These are phyloP conservation scores for Cornus kousa DNA, from an alignment of 148 eudicot genomes.

Conservation along the genomic window DNA sequence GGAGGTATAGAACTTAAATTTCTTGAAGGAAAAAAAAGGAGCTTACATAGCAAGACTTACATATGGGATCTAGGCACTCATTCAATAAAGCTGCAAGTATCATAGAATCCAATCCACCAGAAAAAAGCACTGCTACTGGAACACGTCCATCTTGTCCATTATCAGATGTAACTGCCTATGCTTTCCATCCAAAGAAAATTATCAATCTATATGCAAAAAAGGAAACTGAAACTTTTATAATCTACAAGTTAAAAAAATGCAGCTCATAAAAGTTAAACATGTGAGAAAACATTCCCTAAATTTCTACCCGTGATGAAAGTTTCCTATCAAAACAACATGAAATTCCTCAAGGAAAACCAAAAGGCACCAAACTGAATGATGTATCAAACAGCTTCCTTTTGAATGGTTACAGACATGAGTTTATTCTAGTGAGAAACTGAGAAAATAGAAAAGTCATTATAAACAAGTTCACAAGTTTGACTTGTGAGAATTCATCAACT, in stretches of 20 bases:
- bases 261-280: constrained; percentile 1
- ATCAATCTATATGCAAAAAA: background rate
- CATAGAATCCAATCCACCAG: constrained; percentile 98
- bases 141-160: constrained; percentile 32
- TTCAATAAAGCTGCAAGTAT: constrained; percentile 87
- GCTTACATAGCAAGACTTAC: constrained; percentile 35
- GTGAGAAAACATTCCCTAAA: background rate
- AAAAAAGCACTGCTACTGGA: constrained; percentile 92
- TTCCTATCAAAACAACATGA: background rate
- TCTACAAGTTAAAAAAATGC: background rate
- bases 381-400: background rate
- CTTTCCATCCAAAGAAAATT: constrained; percentile 11
- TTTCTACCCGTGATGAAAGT: background rate
- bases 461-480: background rate
- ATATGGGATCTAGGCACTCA: constrained; percentile 70
- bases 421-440: background rate
- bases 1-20: background rate
- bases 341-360: background rate
- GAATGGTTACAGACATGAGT: background rate
- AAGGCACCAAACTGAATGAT: background rate
- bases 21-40: background rate
- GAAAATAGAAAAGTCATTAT: background rate
- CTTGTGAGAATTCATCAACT: background rate
- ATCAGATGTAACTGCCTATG: constrained; percentile 33
- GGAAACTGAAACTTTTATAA: background rate